Evolutionary conservation across 2,329 filamentous ascomycete genomes (phyloP).

Genomic region (Aureobasidium uvarum): DNA sequence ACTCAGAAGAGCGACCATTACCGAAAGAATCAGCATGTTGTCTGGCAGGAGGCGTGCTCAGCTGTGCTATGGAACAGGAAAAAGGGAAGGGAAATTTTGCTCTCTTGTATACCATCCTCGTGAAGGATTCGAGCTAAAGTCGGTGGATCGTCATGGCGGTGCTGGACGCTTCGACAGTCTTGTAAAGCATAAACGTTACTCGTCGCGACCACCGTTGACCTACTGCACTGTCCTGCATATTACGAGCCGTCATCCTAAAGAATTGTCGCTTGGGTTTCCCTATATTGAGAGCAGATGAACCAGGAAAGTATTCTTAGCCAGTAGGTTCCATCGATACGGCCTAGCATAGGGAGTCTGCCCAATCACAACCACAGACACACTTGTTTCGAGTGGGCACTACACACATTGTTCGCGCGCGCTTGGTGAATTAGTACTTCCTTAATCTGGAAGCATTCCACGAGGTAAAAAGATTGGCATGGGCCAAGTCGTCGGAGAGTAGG

Average conservation of each 20-base stretch:
- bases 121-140: background rate
- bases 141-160: background rate
- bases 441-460: too few relatives aligned
- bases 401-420: too few relatives aligned
- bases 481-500: too few relatives aligned
- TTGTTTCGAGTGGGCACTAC: too few relatives aligned
- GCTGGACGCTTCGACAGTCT: background rate
- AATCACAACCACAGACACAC: background rate
- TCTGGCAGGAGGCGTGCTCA: background rate
- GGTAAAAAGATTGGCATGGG: too few relatives aligned
- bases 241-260: background rate
- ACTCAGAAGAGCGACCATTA: slow-evolving; percentile 5
- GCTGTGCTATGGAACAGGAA: background rate
- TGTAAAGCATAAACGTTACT: background rate
- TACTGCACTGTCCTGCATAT: background rate
- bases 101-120: background rate
- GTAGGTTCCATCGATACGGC: background rate
- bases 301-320: too few relatives aligned
- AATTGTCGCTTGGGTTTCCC: background rate
- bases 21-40: slow-evolving; percentile 4
- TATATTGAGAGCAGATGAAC: background rate
- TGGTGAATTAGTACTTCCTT: too few relatives aligned
- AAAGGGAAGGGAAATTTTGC: background rate
- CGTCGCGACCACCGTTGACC: background rate
- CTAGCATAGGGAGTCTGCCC: background rate